Conservation (phyloP, 257 asterid species). For the Osmanthus fragrans region DNA sequence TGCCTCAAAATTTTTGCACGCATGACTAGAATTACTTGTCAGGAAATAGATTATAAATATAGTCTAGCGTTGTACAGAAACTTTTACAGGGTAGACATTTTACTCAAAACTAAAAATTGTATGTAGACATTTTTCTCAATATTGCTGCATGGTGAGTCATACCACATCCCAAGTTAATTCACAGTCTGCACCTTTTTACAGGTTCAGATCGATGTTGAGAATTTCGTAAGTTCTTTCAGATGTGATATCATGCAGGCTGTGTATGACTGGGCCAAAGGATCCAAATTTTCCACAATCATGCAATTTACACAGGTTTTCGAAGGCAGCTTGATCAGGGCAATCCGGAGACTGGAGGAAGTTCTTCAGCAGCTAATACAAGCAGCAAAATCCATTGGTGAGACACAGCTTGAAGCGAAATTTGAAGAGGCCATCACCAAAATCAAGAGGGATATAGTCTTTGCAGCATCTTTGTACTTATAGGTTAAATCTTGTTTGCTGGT, state of each 20-base stretch:
- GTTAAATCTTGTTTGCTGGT: background rate
- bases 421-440: conserved; percentile 89
- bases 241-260: conserved; percentile 98
- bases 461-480: conserved; percentile 90
- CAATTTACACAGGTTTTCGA: conserved; percentile 93
- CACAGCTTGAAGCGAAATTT: conserved; percentile 78
- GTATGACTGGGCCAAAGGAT: conserved; percentile 91
- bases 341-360: conserved; percentile 93
- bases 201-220: conserved; percentile 92
- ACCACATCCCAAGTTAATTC: background rate
- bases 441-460: conserved; percentile 98
- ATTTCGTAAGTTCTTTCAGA: conserved; percentile 82
- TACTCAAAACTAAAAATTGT: background rate
- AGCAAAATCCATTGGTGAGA: conserved; percentile 86
- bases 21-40: background rate
- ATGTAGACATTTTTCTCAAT: background rate
- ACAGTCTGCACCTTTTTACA: conserved; percentile 25
- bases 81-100: background rate
- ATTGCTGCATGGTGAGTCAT: background rate
- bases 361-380: conserved; percentile 95
- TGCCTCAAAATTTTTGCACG: background rate
- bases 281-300: conserved; percentile 90
- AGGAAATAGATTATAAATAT: background rate
- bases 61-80: background rate
- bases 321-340: conserved; percentile 97